Conservation (phyloP, 1,284 basidiomycete species). For the Apiotrichum porosum region DNA sequence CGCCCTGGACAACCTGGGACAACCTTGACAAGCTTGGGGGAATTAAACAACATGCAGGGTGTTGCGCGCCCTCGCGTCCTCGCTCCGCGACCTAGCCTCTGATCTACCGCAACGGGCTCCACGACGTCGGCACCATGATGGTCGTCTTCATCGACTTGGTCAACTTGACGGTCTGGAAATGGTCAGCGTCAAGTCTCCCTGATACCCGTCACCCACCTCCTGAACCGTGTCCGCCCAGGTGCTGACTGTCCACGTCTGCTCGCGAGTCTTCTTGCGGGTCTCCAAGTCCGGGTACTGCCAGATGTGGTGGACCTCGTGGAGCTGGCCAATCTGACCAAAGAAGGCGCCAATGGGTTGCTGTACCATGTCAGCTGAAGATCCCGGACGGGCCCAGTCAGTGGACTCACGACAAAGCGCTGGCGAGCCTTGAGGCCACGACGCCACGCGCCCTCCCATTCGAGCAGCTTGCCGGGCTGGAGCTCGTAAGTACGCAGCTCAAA, state of each 20-base stretch:
- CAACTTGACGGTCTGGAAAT: conserved; percentile 41
- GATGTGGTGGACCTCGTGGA: conserved; percentile 87
- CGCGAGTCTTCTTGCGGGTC: conserved; percentile 70
- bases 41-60: too few relatives aligned
- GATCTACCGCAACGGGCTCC: conserved; percentile 38
- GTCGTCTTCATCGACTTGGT: conserved; percentile 42
- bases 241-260: conserved; percentile 85
- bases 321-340: conserved; percentile 84
- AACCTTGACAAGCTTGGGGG: too few relatives aligned
- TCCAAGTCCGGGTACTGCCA: conserved; percentile 90
- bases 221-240: conserved; percentile 91
- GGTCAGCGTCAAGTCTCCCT: neutral
- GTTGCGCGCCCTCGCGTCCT: too few relatives aligned
- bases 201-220: conserved; percentile 56
- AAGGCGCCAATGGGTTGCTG: conserved; percentile 80
- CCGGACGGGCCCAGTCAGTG: neutral
- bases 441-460: conserved; percentile 94
- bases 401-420: conserved; percentile 61
- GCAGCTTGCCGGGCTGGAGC: conserved; percentile 66
- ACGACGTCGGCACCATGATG: conserved; percentile 42
- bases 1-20: too few relatives aligned
- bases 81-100: too few relatives aligned
- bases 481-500: conserved; percentile 83
- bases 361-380: conserved; percentile 6
- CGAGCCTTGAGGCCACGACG: conserved; percentile 82